phyloP scores from a whole-genome alignment of 345 rosid species.

The Gossypium turneri region DNA sequence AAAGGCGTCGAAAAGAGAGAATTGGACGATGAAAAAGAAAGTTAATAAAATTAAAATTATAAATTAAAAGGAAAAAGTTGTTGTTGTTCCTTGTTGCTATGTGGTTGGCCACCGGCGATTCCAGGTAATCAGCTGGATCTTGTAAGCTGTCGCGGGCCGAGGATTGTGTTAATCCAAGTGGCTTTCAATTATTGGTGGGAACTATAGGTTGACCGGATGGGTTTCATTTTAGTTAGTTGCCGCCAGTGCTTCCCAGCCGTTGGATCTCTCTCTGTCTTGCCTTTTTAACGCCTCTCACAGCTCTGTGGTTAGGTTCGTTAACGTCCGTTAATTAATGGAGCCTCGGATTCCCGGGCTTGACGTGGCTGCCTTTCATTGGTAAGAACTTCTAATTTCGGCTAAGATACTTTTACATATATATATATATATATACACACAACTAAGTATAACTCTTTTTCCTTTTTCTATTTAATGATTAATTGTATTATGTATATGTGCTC shows the following conservation, averaged over 20 bases:
- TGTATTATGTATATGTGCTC: not conserved
- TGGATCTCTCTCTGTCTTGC: constrained; percentile 27
- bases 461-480: not conserved
- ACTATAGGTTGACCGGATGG: constrained; percentile 21
- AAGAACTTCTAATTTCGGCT: constrained; percentile 3
- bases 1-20: constrained; percentile 24
- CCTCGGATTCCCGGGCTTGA: constrained; percentile 7
- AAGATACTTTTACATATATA: not conserved
- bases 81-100: constrained; percentile 26
- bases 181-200: constrained; percentile 19
- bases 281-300: constrained; percentile 13
- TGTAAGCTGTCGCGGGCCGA: constrained; percentile 35
- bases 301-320: constrained; percentile 22
- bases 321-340: constrained; percentile 20
- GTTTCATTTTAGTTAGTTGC: constrained; percentile 26
- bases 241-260: constrained; percentile 43
- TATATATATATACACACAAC: not conserved
- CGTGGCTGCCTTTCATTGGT: constrained; percentile 15
- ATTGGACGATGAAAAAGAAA: constrained; percentile 23
- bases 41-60: constrained; percentile 19
- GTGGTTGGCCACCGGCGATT: constrained; percentile 68
- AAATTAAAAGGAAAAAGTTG: no score
- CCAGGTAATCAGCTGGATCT: constrained; percentile 51
- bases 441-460: not conserved
- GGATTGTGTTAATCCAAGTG: constrained; percentile 32